A percentile compares a stretch with the other conserved stretches of the same genome.
phyloP scores from a whole-genome alignment of 805 yeast genomes.

The Torulaspora delbrueckii region DNA sequence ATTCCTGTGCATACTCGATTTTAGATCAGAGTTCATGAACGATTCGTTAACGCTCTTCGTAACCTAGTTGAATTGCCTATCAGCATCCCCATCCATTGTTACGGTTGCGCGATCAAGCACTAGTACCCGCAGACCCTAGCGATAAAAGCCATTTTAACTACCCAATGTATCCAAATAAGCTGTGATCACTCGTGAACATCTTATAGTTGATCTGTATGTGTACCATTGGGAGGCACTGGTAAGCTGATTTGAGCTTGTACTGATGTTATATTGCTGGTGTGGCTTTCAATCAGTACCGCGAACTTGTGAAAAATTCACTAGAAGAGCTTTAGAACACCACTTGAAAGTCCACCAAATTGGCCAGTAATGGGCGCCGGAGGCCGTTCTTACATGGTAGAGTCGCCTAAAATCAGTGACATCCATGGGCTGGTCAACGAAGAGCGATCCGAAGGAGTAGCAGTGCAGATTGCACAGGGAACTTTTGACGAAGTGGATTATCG shows the following conservation, averaged over 20 bases:
- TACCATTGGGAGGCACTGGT: no score
- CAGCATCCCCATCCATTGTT: no score
- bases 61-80: no score
- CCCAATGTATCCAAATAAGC: no score
- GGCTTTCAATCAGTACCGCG: neutral
- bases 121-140: no score
- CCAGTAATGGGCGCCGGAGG: neutral
- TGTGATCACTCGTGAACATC: no score
- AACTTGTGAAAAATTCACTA: neutral
- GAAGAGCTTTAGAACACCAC: neutral
- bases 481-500: conserved; percentile 37
- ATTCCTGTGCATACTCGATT: no score
- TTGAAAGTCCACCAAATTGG: neutral
- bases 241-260: neutral
- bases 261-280: neutral
- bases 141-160: no score
- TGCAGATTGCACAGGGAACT: conserved; percentile 32
- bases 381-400: conserved; percentile 14
- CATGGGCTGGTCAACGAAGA: conserved; percentile 12
- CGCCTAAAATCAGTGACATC: conserved; percentile 22
- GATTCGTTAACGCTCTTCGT: no score
- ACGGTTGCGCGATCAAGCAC: no score
- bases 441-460: conserved; percentile 25
- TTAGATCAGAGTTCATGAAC: no score
- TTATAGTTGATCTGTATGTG: no score